Base-by-base conservation (phyloP, 805 yeast species). In the Schizosaccharomyces osmophilus region DNA sequence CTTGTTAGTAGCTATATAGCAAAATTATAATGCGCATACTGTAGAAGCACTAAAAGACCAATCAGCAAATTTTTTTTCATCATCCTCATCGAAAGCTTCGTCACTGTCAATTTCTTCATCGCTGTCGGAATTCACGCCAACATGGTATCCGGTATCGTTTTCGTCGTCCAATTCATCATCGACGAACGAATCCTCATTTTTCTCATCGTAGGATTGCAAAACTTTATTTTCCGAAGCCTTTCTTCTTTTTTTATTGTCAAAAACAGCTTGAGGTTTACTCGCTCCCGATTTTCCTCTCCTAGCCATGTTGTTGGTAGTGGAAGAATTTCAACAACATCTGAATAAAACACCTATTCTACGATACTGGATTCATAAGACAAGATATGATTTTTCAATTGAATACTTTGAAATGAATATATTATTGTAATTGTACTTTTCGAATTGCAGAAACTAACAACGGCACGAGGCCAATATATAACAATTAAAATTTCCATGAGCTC, bases 41-140 rank as follows among this genome's bases (percentile, higher is more conserved):
- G 24, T 45, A 17, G 61, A 59, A 2, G 62, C 48, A 42, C 64
- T 29, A 59, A 63, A 61, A 17, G 63, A 43, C 63, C 64, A 62
- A 26, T 64, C 64, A 3, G 63, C 61, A 39, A 60, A 61, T 13
- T 48, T 45, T 19, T 61, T 62, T 36, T 64, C 64, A 42, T 39
- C 62, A 11, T 48, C 62, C 13, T 42, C 55, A 43, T 62, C 65
- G 17, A 45, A 58, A 11, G 95, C 95, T 66, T 85, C 95, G 70
- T 88, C 96, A 0, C 95, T 86, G 66, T 84, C 87, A 58, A 85
- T 74, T 63, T 85, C 85, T 71, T 73, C 71, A 48, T 62, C 64
- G 4, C 67, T 69, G n/a, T 51, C 57, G 1, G 57, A 51, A 29
- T 51, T 51, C n/a, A 51, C 57, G 36, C 31, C 57, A 29, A 29